Evolutionary conservation across 306 rosid species (phyloP).

Genomic region (Lathyrus sativus): DNA sequence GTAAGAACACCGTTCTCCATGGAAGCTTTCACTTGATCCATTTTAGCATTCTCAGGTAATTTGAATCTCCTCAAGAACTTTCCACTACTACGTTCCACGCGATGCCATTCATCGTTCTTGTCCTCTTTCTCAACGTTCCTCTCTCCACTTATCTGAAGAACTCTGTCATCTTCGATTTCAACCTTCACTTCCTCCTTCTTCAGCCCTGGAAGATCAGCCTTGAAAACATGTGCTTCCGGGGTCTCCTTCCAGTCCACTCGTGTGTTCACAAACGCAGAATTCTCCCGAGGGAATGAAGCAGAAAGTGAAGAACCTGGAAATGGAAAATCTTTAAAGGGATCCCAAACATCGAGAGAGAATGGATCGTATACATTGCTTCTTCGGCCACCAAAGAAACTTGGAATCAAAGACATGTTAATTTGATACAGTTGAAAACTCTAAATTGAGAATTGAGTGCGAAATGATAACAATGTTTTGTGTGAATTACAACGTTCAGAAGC

Average conservation of each 20-base stretch:
- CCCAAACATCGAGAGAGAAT: constrained; percentile 26
- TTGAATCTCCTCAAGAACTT: constrained; percentile 42
- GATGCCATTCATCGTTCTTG: constrained; percentile 41
- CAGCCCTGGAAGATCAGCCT: constrained; percentile 40
- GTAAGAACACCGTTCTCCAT: constrained; percentile 51
- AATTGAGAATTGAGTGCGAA: neutral
- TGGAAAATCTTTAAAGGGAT: constrained; percentile 36
- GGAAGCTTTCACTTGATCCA: constrained; percentile 37
- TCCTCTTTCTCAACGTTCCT: constrained; percentile 39
- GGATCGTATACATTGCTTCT: constrained; percentile 15
- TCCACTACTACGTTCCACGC: constrained; percentile 44
- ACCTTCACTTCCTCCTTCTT: constrained; percentile 46
- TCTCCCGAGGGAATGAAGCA: constrained; percentile 21
- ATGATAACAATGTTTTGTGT: neutral
- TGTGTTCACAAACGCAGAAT: constrained; percentile 35
- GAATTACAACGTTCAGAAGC: neutral
- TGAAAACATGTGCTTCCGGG: constrained; percentile 47
- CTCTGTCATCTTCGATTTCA: constrained; percentile 35
- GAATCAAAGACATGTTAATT: constrained; percentile 21
- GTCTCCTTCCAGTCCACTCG: constrained; percentile 43
- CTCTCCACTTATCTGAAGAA: constrained; percentile 43
- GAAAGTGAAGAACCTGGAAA: neutral
- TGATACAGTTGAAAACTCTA: neutral
- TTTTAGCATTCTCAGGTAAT: constrained; percentile 37
- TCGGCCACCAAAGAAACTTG: constrained; percentile 14